Base-by-base conservation (phyloP, 148 eudicot species). In the Cornus kousa region DNA sequence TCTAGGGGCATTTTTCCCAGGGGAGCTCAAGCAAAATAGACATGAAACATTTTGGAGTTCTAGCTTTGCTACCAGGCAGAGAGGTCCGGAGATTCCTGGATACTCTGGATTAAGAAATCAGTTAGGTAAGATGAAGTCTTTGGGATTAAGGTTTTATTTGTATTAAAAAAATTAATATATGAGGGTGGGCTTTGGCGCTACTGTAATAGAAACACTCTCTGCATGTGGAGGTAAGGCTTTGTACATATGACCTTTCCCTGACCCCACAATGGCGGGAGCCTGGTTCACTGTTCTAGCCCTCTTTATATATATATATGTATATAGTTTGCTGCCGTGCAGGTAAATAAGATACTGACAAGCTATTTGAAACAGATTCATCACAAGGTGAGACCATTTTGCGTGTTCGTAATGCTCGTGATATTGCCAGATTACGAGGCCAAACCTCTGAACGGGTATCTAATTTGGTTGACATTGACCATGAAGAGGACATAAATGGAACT, bases 121-220 rank as follows among this genome's bases (percentile, higher is more conserved):
- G 68, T 83, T 83, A 35, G 93, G 97, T 92, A 87, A 83, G 5
- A 57, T 70, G 32, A 69, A 37, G n/a, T 28, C 53, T 68, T 23
- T 31, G 64, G 28, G 35, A 37, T 19, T 17, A 69, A 16, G 46
- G 48, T 69, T 17, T 70, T 43, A 3, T 0, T 1, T 43, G 10
- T 4, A 43, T 43, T 6, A 43, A 43, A 43, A 4, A 43, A 43
- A 2, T 43, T 9, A 43, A 43, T 43, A 43, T 43, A 0, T 43
- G 48, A 43, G 48, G 48, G 48, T 7, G 8, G 8, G 48, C 8
- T 1, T 43, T 43, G 48, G 48, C 5, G 37, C 37, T 2, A 35
- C 37, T 2, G 37, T 35, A 43, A 43, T 4, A 10, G 48, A 43
- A 43, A 6, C 48, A 43, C 48, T 43, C 10, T 43, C 48, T 43